These are phyloP conservation scores for Quercus berberidifolia DNA, from an alignment of 306 rosid species.

Conservation along the genomic window DNA sequence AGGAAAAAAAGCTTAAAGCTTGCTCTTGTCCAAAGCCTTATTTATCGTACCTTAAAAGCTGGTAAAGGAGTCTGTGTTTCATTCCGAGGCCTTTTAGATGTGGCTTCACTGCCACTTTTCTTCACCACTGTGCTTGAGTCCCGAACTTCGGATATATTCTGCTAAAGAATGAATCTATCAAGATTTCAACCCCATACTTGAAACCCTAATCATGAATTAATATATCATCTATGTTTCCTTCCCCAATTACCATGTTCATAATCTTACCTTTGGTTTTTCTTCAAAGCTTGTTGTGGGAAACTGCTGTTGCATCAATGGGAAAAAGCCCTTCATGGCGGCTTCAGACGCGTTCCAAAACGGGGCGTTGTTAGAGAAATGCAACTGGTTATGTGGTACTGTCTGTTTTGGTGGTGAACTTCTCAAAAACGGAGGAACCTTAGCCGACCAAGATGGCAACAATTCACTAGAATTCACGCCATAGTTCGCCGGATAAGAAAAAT, in stretches of 20 bases:
- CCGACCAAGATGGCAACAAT: slow-evolving; percentile 38
- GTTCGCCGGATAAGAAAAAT: slow-evolving; percentile 38
- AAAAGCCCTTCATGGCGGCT: slow-evolving; percentile 60
- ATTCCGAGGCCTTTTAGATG: slow-evolving; percentile 83
- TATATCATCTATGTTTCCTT: background rate
- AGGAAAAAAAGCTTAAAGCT: slow-evolving; percentile 17
- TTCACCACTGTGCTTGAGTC: slow-evolving; percentile 59
- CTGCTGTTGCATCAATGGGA: slow-evolving; percentile 65
- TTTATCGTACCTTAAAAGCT: slow-evolving; percentile 91
- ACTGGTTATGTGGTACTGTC: slow-evolving; percentile 35
- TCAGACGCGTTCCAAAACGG: slow-evolving; percentile 91
- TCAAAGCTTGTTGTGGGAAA: slow-evolving; percentile 47
- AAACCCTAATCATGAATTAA: slow-evolving; percentile 17
- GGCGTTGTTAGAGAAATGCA: slow-evolving; percentile 80
- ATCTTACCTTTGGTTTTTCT: slow-evolving; percentile 67
- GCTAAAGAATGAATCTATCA: slow-evolving; percentile 29
- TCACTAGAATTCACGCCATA: slow-evolving; percentile 58
- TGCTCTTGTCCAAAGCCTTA: slow-evolving; percentile 23
- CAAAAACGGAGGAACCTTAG: slow-evolving; percentile 70
- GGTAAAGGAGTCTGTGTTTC: slow-evolving; percentile 90
- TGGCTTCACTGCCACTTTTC: slow-evolving; percentile 73
- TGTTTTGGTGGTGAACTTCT: slow-evolving; percentile 79
- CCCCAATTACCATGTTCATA: background rate
- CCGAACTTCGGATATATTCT: slow-evolving; percentile 73
- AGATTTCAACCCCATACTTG: slow-evolving; percentile 7